Evolutionary conservation across 148 eudicot genomes (phyloP).

Genomic region (Amaranthus hypochondriacus): DNA sequence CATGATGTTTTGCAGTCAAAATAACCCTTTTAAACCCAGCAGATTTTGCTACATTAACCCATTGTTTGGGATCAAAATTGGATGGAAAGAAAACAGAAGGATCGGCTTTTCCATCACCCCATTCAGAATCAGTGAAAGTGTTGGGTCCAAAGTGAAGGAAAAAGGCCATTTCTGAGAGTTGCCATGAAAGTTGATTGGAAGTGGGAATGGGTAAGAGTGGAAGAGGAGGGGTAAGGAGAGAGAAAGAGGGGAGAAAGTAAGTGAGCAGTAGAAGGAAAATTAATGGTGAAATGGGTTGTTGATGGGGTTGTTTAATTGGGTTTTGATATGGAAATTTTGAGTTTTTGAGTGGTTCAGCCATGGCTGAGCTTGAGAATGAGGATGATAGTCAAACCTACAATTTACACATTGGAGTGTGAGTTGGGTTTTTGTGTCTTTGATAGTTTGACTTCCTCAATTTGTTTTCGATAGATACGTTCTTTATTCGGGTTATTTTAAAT

Average conservation of each 20-base stretch:
- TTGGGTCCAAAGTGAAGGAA: slow-evolving; percentile 86
- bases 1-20: slow-evolving; percentile 75
- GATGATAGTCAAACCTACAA: neutral
- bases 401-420: neutral
- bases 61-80: slow-evolving; percentile 44
- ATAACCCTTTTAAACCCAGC: slow-evolving; percentile 54
- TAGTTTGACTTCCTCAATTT: neutral
- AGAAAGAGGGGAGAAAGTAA: slow-evolving; percentile 4
- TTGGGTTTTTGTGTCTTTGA: neutral
- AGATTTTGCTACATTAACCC: slow-evolving; percentile 55
- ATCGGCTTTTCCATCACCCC: slow-evolving; percentile 53
- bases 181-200: slow-evolving; percentile 57
- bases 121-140: slow-evolving; percentile 78
- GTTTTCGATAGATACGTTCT: no score
- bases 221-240: slow-evolving; percentile 48
- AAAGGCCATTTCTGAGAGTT: slow-evolving; percentile 52
- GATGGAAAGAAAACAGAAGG: slow-evolving; percentile 57
- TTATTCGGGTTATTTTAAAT: no score
- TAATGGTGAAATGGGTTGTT: slow-evolving; percentile 14
- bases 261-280: slow-evolving; percentile 1
- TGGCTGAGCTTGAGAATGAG: slow-evolving; percentile 3
- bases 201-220: slow-evolving; percentile 72
- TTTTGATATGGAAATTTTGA: neutral
- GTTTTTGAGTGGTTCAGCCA: slow-evolving; percentile 5
- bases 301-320: neutral